Base-by-base conservation (phyloP, 176 grass and related monocot species). In the Areca catechu region DNA sequence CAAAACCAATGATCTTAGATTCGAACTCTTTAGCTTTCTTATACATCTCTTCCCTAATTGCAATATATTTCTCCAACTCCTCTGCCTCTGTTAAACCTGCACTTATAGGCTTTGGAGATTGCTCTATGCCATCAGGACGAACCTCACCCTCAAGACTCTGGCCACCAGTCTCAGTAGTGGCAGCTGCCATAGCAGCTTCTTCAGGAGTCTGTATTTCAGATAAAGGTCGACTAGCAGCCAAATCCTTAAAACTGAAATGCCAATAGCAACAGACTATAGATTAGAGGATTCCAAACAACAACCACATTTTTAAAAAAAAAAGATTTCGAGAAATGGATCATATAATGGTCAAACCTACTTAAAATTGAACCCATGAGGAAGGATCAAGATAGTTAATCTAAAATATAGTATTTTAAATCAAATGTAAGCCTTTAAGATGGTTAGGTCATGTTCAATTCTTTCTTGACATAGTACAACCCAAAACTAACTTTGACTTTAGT, bases 1-100 rank as follows among this genome's bases (percentile, higher is more conserved):
- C 93, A 78, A 98, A 98, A 74, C 65, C 63, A 56, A 89, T 71
- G 61, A 98, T 82, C 76, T 98, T 92, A 75, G 72, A 85, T 65
- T 98, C 93, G 47, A 82, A 92, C 78, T 98, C 93, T 92, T 89
- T 98, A 66, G 93, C 84, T 77, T 88, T 98, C 70, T 68, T 89
- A 84, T 88, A 92, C 84, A 89, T 85, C 67, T 92, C 93, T 75
- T 98, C 93, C 79, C 93, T 92, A 61, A 80, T 21, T 63, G 81
- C 71, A 59, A 98, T 34, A 75, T 88, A 92, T 65, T 98, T 98
- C 19, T 83, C 76, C 68, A 83, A 71, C 72, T 85, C 82, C 61
- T 88, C 87, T 55, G 73, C 76, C 54, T 95, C 90, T 60, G 79
- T 58, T 67, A 78, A 89, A 74, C 60, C 27, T 67, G 65, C 68